phyloP scores from a whole-genome alignment of 108 stramenopile species.

The Schizochytrium sp. region DNA sequence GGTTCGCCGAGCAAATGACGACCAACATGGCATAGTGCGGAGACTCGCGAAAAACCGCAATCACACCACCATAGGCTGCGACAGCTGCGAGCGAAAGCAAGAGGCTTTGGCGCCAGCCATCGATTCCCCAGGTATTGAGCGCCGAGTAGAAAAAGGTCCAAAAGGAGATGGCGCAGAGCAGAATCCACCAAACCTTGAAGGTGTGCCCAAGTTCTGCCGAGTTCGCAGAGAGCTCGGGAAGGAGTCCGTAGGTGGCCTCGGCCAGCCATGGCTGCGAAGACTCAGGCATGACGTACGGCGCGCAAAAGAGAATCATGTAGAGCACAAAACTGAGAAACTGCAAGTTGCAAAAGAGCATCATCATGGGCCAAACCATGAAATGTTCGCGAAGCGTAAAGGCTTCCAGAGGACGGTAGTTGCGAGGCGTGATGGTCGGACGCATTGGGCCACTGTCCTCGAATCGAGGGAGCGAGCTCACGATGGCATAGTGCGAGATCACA shows the following conservation, averaged over 20 bases:
- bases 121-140: background rate
- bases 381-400: background rate
- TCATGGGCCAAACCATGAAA: background rate
- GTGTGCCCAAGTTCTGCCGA: background rate
- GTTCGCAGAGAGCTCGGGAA: background rate
- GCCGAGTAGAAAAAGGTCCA: background rate
- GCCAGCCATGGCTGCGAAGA: background rate
- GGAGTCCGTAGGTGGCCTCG: background rate
- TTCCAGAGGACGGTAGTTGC: background rate
- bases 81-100: background rate
- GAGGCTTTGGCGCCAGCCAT: background rate
- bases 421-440: background rate
- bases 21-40: background rate
- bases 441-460: background rate
- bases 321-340: background rate
- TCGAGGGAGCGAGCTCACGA: background rate
- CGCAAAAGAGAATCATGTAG: slow-evolving; percentile 2
- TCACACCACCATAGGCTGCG: background rate
- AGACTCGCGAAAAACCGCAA: background rate
- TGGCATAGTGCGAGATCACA: background rate
- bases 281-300: background rate
- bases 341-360: background rate
- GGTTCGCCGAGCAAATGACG: background rate
- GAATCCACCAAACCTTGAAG: background rate
- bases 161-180: background rate